Conservation (phyloP, 129 eudicot species). For the Artemisia argyi region DNA sequence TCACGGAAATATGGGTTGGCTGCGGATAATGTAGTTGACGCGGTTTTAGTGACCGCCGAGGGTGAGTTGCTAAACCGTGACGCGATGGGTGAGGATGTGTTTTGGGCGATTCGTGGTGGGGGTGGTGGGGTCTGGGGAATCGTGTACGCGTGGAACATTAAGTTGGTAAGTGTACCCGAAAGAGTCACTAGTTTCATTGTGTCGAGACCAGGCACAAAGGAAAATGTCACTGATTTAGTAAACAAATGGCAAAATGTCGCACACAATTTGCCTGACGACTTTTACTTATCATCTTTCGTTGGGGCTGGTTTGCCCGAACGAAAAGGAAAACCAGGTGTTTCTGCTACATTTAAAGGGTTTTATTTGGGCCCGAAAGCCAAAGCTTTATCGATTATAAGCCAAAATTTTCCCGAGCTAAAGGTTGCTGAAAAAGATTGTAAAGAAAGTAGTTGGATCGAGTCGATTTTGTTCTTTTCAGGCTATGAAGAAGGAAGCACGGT, state of each 20-base stretch:
- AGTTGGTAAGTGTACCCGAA: slow-evolving; percentile 48
- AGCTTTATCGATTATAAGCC: slow-evolving; percentile 31
- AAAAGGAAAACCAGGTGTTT: slow-evolving; percentile 28
- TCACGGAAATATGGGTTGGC: slow-evolving; percentile 74
- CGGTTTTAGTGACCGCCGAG: slow-evolving; percentile 48
- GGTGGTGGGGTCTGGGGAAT: slow-evolving; percentile 81
- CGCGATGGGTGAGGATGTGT: slow-evolving; percentile 86
- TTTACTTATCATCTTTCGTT: slow-evolving; percentile 47
- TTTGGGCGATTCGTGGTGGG: slow-evolving; percentile 92
- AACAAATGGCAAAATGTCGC: slow-evolving; percentile 72
- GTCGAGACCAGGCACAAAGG: slow-evolving; percentile 43
- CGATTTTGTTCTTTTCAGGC: slow-evolving; percentile 65
- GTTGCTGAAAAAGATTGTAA: slow-evolving; percentile 43
- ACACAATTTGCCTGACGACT: slow-evolving; percentile 43
- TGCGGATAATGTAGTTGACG: slow-evolving; percentile 82
- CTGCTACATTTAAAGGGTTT: slow-evolving; percentile 55
- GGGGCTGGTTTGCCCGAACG: slow-evolving; percentile 47
- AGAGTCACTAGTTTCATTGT: slow-evolving; percentile 57
- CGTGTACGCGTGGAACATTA: slow-evolving; percentile 69
- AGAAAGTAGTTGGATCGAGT: slow-evolving; percentile 84
- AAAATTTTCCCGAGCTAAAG: slow-evolving; percentile 48
- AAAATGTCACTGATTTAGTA: slow-evolving; percentile 36
- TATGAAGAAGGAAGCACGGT: slow-evolving; percentile 26
- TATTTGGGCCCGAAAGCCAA: slow-evolving; percentile 54
- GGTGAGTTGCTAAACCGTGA: slow-evolving; percentile 56